Evolutionary conservation across 2,329 filamentous ascomycete species (phyloP).

Genomic region (Ceratocystis papillata): DNA sequence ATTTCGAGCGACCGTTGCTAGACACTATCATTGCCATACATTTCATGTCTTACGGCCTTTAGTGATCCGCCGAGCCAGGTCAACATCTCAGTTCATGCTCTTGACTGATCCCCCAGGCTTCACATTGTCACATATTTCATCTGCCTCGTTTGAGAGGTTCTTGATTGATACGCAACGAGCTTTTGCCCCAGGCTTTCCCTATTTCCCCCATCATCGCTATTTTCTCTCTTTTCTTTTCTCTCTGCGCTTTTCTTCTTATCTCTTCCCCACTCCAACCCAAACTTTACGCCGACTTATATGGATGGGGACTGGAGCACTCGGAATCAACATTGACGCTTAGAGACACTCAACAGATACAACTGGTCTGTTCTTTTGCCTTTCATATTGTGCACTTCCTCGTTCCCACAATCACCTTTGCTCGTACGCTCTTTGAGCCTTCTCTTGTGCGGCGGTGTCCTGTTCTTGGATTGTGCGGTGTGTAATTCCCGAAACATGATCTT

Average conservation of each 20-base stretch:
- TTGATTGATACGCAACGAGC: not conserved
- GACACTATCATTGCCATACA: too few relatives aligned
- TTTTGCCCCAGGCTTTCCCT: not conserved
- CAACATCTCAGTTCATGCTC: not conserved
- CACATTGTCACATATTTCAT: not conserved
- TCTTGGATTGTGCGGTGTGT: not conserved
- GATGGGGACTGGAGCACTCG: not conserved
- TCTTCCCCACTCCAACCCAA: not conserved
- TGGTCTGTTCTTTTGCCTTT: too few relatives aligned
- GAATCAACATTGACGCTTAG: too few relatives aligned
- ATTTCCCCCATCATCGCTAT: not conserved
- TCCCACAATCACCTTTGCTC: not conserved
- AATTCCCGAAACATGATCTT: constrained; percentile 7
- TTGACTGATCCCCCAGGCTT: not conserved
- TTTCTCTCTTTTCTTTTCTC: not conserved
- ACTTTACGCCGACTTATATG: not conserved
- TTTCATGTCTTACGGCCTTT: too few relatives aligned
- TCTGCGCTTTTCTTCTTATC: not conserved
- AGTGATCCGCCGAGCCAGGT: too few relatives aligned
- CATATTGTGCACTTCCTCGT: not conserved
- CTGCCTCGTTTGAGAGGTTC: constrained; percentile 1
- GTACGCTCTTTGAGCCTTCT: not conserved
- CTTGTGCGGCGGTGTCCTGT: not conserved
- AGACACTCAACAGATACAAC: too few relatives aligned
- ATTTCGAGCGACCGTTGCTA: not conserved